Evolutionary conservation across 2,329 filamentous ascomycete genomes (phyloP), one percentile per base, ranked within the genome.

Genomic region (Stagonosporopsis chrysanthemi): DNA sequence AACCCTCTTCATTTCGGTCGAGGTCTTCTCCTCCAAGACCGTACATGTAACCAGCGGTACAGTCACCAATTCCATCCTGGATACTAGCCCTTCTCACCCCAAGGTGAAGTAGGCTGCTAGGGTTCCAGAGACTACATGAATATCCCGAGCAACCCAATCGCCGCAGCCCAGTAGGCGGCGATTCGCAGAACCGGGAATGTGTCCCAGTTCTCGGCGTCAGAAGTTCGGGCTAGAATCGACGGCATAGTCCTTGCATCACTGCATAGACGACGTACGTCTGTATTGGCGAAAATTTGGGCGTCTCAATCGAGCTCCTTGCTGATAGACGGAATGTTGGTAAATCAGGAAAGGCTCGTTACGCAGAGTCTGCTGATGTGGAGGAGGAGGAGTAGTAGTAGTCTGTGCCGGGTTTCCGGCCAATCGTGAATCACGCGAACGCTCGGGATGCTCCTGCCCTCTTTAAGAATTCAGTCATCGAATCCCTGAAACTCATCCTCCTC

Each of bases 401-500:
- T 15, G 40, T 11, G 8, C 28, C 9, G 7, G 22, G n/a, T 4
- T 45, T 45, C 15, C 36, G 24, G 15, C 23, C 41, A 15, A 3
- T 15, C 9, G 15, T 14, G 29, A 2, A 28, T 26, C 14, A 38
- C 31, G 22, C 23, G 22, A 29, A 26, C 11, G 31, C 29, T 39
- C 7, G 15, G 26, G 17, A 4, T 33, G 3, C 24, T 24, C 28
- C 11, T 28, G 14, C 2, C 33, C 14, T 40, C 39, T 11, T 22
- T 12, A 7, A 19, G 39, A 15, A 28, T n/a, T 62, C 53, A 75
- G 58, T 75, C 72, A 46, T 71, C 72, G 46, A 76, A 76, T 4
- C 74, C 75, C 35, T 75, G 61, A 61, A 75, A 76, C 53, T 73
- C 69, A 17, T 66, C 67, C 36, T 66, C 68, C 23, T 63, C 63